phyloP scores from a whole-genome alignment of 306 rosid species.

The Hippophae gyantsensis region DNA sequence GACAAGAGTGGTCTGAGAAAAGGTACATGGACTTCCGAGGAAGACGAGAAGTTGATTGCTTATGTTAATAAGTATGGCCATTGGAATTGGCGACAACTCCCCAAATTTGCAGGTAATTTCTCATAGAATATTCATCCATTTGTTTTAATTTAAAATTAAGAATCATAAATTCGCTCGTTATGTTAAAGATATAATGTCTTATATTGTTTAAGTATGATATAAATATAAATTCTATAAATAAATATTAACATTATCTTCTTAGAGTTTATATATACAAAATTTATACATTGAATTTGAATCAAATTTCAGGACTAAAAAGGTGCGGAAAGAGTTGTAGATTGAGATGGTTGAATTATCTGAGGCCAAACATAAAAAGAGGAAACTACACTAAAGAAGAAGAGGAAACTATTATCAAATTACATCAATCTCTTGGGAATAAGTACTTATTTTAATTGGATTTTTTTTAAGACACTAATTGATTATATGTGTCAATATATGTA shows the following conservation, averaged over 20 bases:
- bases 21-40: conserved; percentile 80
- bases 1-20: conserved; percentile 64
- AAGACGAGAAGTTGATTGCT: conserved; percentile 60
- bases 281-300: background rate
- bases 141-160: background rate
- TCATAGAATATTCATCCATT: background rate
- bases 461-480: background rate
- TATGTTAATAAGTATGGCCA: conserved; percentile 69
- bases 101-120: conserved; percentile 65
- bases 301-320: conserved; percentile 37
- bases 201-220: no score
- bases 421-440: conserved; percentile 39
- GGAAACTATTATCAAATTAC: conserved; percentile 37
- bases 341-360: conserved; percentile 56
- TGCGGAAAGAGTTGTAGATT: conserved; percentile 73
- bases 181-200: no score
- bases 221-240: no score
- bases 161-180: no score
- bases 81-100: conserved; percentile 96
- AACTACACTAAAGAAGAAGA: conserved; percentile 45
- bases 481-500: background rate
- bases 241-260: no score
- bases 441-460: background rate
- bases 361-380: conserved; percentile 55
- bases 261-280: background rate